Percentiles rank a stretch among this genome's conserved stretches.
Conservation (phyloP, 1,139 yeast species). For the Dujonia santamariae region DNA sequence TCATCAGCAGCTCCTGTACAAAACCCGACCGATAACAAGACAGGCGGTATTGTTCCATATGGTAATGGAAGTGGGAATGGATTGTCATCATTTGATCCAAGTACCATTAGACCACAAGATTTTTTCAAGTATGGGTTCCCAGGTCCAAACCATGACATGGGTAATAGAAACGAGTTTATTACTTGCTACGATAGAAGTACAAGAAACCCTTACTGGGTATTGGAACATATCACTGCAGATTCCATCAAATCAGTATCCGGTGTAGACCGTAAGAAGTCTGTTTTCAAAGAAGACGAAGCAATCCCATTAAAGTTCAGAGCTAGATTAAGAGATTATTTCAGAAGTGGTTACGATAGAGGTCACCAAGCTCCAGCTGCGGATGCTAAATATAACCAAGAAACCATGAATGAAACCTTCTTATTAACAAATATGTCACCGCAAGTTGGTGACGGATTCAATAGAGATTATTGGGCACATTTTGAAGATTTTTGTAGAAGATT, state of each 20-base stretch:
- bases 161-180: slow-evolving; percentile 69
- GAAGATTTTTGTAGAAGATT: slow-evolving; percentile 85
- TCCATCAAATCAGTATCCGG: slow-evolving; percentile 50
- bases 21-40: slow-evolving; percentile 9
- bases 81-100: slow-evolving; percentile 23
- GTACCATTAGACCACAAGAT: slow-evolving; percentile 60
- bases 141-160: slow-evolving; percentile 87
- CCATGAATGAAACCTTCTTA: slow-evolving; percentile 93
- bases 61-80: slow-evolving; percentile 12
- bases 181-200: slow-evolving; percentile 84
- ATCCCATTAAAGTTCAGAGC: slow-evolving; percentile 79
- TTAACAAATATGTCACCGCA: slow-evolving; percentile 94
- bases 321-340: slow-evolving; percentile 76
- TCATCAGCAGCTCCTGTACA: slow-evolving; percentile 15
- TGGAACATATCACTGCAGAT: slow-evolving; percentile 84
- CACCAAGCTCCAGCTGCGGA: slow-evolving; percentile 99
- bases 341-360: slow-evolving; percentile 96
- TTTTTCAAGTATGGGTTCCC: slow-evolving; percentile 91
- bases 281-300: slow-evolving; percentile 83
- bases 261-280: slow-evolving; percentile 75
- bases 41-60: slow-evolving; percentile 13
- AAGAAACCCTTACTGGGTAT: slow-evolving; percentile 83
- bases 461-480: slow-evolving; percentile 96
- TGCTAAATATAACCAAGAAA: slow-evolving; percentile 83
- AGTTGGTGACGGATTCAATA: slow-evolving; percentile 94